phyloP scores from a whole-genome alignment of 164 flowering plant species.

The Liquidambar formosana region DNA sequence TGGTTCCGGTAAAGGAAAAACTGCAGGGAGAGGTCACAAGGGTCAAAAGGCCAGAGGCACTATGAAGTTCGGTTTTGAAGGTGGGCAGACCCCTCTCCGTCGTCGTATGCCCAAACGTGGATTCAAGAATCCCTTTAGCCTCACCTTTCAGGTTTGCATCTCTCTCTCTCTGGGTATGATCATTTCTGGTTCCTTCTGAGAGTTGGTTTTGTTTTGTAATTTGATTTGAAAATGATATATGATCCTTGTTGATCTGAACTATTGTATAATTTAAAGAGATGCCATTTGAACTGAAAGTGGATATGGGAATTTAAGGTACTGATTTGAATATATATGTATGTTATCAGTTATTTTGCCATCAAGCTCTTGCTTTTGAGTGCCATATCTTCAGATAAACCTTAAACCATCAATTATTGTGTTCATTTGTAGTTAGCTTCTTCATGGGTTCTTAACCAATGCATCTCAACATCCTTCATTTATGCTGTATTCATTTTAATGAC shows the following conservation, averaged over 20 bases:
- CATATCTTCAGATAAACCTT: too few species aligned
- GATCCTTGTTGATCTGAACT: neutral
- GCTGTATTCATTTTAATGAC: too few species aligned
- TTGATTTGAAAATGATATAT: neutral
- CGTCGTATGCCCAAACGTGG: constrained; percentile 86
- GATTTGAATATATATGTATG: too few species aligned
- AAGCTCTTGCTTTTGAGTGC: too few species aligned
- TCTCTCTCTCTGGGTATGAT: neutral
- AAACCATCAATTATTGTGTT: too few species aligned
- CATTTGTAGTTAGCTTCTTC: too few species aligned
- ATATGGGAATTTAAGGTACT: too few species aligned
- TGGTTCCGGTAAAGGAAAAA: constrained; percentile 94
- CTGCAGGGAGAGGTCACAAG: constrained; percentile 93
- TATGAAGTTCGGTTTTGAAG: constrained; percentile 84
- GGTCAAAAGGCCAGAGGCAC: constrained; percentile 92
- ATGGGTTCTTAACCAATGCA: too few species aligned
- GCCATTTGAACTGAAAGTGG: too few species aligned
- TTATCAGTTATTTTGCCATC: too few species aligned
- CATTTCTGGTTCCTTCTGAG: too few species aligned
- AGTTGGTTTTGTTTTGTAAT: neutral
- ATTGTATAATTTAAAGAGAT: neutral
- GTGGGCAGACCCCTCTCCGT: constrained; percentile 96
- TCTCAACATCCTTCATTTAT: too few species aligned
- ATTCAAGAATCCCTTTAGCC: constrained; percentile 84
- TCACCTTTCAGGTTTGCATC: constrained; percentile 70